Percentiles rank a stretch among this genome's conserved stretches.
Evolutionary conservation across 1,284 basidiomycete genomes (phyloP).

Genomic region (Papiliotrema flavescens): DNA sequence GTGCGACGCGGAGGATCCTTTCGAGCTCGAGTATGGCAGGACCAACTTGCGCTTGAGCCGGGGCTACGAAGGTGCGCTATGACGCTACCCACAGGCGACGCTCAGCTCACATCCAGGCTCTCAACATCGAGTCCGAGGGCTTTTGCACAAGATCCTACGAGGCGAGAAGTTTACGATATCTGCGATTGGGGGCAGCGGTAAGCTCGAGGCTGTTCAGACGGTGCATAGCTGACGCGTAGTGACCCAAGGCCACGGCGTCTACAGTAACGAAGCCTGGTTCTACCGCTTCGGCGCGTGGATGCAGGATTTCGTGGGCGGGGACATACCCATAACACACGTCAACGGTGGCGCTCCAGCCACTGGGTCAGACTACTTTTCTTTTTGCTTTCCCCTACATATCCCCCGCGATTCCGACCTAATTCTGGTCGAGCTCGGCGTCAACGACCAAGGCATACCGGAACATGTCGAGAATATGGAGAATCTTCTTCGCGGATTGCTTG

Average conservation of each 20-base stretch:
- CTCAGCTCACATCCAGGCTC: conserved; percentile 26
- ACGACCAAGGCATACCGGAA: conserved; percentile 44
- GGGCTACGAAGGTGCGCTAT: conserved; percentile 40
- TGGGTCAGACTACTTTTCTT: conserved; percentile 48
- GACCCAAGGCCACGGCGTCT: conserved; percentile 42
- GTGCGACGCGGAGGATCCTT: conserved; percentile 15
- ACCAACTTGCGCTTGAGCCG: conserved; percentile 36
- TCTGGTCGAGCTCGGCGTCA: conserved; percentile 45
- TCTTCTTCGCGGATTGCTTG: conserved; percentile 42
- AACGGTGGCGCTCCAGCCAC: conserved; percentile 48
- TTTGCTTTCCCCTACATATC: conserved; percentile 47
- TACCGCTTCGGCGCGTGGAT: conserved; percentile 38
- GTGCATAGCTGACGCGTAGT: conserved; percentile 18
- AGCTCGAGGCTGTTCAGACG: conserved; percentile 5
- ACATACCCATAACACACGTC: conserved; percentile 20
- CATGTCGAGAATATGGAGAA: conserved; percentile 49
- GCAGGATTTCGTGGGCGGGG: conserved; percentile 22
- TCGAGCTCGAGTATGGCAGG: conserved; percentile 36
- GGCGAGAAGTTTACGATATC: conserved; percentile 38
- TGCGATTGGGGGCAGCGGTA: conserved; percentile 45
- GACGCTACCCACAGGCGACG: background rate
- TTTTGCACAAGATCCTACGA: conserved; percentile 36
- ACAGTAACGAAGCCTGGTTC: conserved; percentile 38
- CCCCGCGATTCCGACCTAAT: conserved; percentile 38
- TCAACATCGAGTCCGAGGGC: conserved; percentile 20